Evolutionary conservation across 1,139 yeast species (phyloP).

Genomic region (Zhuliangozyma blackwelliae): DNA sequence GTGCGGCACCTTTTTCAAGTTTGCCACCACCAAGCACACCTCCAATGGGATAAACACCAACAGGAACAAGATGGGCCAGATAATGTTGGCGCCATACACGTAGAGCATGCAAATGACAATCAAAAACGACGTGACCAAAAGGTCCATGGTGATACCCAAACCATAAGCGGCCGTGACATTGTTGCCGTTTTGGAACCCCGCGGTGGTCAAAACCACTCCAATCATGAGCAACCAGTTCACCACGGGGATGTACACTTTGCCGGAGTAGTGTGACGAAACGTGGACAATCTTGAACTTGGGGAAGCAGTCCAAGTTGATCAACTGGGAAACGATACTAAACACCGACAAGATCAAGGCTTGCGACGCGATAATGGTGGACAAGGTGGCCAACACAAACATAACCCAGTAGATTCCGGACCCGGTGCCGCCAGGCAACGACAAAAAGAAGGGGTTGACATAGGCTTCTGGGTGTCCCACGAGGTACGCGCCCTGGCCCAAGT

Average conservation of each 20-base stretch:
- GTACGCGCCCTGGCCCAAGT: conserved; percentile 57
- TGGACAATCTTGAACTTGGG: conserved; percentile 46
- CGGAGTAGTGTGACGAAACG: conserved; percentile 38
- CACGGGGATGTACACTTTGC: conserved; percentile 49
- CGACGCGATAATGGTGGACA: conserved; percentile 55
- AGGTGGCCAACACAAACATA: conserved; percentile 49
- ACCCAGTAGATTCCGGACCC: conserved; percentile 46
- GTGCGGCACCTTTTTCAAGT: conserved; percentile 46
- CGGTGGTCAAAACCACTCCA: conserved; percentile 46
- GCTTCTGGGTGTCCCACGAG: conserved; percentile 38
- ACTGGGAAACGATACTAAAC: conserved; percentile 47
- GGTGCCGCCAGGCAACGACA: conserved; percentile 48
- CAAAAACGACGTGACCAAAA: conserved; percentile 47
- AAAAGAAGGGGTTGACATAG: conserved; percentile 40
- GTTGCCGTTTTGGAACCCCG: conserved; percentile 47
- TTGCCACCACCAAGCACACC: conserved; percentile 40
- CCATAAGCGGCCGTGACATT: conserved; percentile 60
- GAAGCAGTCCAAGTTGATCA: conserved; percentile 50
- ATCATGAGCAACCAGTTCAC: conserved; percentile 48
- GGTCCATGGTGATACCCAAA: conserved; percentile 53
- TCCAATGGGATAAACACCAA: conserved; percentile 45
- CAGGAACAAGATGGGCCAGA: conserved; percentile 31
- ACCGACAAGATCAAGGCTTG: conserved; percentile 58
- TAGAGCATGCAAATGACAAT: conserved; percentile 43
- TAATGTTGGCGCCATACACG: conserved; percentile 36